A percentile compares a stretch with the other conserved stretches of the same genome.
Conservation (phyloP, 108 stramenopile genomes). For the Conticribra weissflogii region DNA sequence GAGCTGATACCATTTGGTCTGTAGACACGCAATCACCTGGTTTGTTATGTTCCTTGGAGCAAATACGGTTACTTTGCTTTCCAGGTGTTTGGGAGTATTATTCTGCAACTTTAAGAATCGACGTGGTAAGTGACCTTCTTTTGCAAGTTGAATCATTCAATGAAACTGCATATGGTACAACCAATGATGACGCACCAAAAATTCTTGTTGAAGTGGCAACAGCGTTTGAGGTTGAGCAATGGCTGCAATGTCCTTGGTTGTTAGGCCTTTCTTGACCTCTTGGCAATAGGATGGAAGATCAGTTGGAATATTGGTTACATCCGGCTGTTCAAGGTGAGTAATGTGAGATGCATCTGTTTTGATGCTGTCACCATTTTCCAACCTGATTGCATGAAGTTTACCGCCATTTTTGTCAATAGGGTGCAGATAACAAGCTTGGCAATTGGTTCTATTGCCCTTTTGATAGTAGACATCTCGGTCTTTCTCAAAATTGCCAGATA, state of each 20-base stretch:
- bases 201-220: slow-evolving; percentile 25
- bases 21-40: slow-evolving; percentile 48
- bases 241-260: not conserved
- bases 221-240: slow-evolving; percentile 12
- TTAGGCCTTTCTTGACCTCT: slow-evolving; percentile 5
- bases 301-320: slow-evolving; percentile 15
- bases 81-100: slow-evolving; percentile 5
- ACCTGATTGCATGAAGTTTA: not conserved
- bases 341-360: slow-evolving; percentile 7
- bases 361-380: not conserved
- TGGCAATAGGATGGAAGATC: not conserved
- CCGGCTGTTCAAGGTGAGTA: slow-evolving; percentile 9
- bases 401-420: slow-evolving; percentile 1
- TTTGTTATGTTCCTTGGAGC: not conserved
- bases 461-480: slow-evolving; percentile 11
- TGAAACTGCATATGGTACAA: slow-evolving; percentile 26
- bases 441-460: slow-evolving; percentile 3
- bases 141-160: slow-evolving; percentile 14
- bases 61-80: slow-evolving; percentile 5
- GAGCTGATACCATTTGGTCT: slow-evolving; percentile 45
- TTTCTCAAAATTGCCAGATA: not conserved
- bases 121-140: slow-evolving; percentile 11
- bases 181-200: slow-evolving; percentile 23
- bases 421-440: not conserved
- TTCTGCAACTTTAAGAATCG: slow-evolving; percentile 8